Conservation (phyloP, 176 grass and related monocot species). For the Phoenix roebelenii region DNA sequence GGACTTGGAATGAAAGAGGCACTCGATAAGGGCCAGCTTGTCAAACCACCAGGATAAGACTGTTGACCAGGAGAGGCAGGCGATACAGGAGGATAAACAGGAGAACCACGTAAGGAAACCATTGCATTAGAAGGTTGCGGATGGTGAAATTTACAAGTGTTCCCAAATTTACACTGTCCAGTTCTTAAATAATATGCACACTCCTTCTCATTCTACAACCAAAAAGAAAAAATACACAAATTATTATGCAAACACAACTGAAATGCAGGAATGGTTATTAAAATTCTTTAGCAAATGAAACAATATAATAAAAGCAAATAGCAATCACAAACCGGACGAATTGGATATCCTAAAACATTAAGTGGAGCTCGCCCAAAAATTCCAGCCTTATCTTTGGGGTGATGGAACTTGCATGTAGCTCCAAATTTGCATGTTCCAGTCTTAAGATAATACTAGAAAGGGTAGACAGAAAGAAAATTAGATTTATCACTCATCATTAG, state of each 20-base stretch:
- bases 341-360: conserved; percentile 86
- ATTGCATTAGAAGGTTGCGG: conserved; percentile 66
- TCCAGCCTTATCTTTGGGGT: conserved; percentile 97
- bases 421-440: conserved; percentile 99
- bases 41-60: conserved; percentile 61
- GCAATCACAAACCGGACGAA: conserved; percentile 65
- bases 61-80: conserved; percentile 47
- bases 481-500: too few relatives aligned
- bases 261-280: too few relatives aligned
- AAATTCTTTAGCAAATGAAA: not conserved
- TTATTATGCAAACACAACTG: too few relatives aligned
- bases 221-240: not conserved
- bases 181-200: conserved; percentile 98
- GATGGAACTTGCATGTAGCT: conserved; percentile 97
- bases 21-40: conserved; percentile 72
- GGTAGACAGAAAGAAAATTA: not conserved
- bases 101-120: conserved; percentile 50
- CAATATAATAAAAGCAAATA: conserved; percentile 16
- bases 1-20: conserved; percentile 90
- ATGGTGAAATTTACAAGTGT: conserved; percentile 99
- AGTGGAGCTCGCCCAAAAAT: conserved; percentile 64
- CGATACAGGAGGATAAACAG: conserved; percentile 89
- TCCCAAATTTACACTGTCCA: conserved; percentile 95
- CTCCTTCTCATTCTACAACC: conserved; percentile 79
- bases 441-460: conserved; percentile 78